Evolutionary conservation across 2,329 filamentous ascomycete genomes (phyloP), one percentile per base, ranked within the genome.

Genomic region (Epicoccum sorghinum): DNA sequence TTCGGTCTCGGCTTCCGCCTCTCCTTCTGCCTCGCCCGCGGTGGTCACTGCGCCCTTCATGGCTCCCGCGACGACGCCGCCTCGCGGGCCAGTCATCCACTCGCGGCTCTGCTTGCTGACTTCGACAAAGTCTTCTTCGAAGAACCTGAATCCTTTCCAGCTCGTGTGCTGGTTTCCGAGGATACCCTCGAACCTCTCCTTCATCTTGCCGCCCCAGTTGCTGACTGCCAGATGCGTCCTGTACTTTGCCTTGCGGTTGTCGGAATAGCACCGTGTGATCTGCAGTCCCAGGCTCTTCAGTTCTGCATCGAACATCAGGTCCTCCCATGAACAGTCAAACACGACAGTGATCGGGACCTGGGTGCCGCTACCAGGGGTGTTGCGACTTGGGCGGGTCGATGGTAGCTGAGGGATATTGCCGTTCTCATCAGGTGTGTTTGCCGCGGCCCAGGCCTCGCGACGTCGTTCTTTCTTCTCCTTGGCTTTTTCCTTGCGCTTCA

Each of bases 281-380:
- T 99, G 95, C 52, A 87, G 85, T 1, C 86, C 85, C 10, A 99
- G 82, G 4, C 91, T 96, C 50, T 93, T 87, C 27, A 90, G 80
- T 76, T 99, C 95, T 64, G 89, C 89, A 33, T 93, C 89, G 45
- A 82, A 82, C 95, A 99, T 99, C 69, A 93, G 84, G 37, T 89
- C 81, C 73, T 99, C 93, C 72, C 96, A 99, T 62, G 90, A 87
- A 76, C 93, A 98, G 78, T 99, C 95, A 59, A 99, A 79, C 55
- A 99, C 81, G 61, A 99, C 79, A 0, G 90, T 85, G 22, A 98
- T 78, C 1, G 93, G 92, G 0, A 96, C 82, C 51, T 86, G 83
- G 43, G 80, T 78, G 4, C 81, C 76, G n/a, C 51, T 18, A 65
- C 74, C 48, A 13, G 63, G 61, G 18, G 56, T 61, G 39, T 62